These are phyloP conservation scores for Lavandula angustifolia DNA, from an alignment of 257 asterid species.

Conservation along the genomic window DNA sequence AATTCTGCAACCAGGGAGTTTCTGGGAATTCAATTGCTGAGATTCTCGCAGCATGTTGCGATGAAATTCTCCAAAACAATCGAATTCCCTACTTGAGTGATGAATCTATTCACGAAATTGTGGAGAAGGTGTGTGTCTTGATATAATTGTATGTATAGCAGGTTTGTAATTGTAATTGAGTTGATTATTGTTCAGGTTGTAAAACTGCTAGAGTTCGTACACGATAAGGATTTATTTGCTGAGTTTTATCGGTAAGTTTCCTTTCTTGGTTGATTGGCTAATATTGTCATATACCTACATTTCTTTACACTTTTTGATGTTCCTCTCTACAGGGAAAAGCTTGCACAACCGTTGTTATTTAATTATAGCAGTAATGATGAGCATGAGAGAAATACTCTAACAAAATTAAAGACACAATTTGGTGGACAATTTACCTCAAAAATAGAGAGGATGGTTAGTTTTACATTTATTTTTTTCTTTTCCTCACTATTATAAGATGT, in stretches of 20 bases:
- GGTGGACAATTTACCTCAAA: constrained; percentile 99
- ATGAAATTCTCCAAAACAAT: constrained; percentile 93
- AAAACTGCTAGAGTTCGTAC: constrained; percentile 87
- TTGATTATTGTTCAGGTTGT: constrained; percentile 63
- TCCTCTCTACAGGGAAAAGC: constrained; percentile 72
- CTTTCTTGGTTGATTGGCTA: constrained; percentile 16
- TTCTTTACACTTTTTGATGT: constrained; percentile 2
- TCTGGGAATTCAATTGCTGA: constrained; percentile 99
- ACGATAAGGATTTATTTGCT: constrained; percentile 97
- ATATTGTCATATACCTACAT: background rate
- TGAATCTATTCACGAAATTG: constrained; percentile 95
- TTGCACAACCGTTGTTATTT: constrained; percentile 88
- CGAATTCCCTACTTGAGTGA: constrained; percentile 97
- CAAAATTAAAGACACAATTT: constrained; percentile 97
- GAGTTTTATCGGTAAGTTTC: constrained; percentile 82
- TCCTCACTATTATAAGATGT: background rate
- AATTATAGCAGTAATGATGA: constrained; percentile 99
- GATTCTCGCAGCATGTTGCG: constrained; percentile 95
- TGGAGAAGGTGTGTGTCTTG: constrained; percentile 73
- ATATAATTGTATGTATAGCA: constrained; percentile 15
- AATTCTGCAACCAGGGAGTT: constrained; percentile 95
- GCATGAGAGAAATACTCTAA: constrained; percentile 92
- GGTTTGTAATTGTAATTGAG: constrained; percentile 31
- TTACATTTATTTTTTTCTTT: no score
- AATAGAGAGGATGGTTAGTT: constrained; percentile 99